Base-by-base conservation (phyloP, 495 filamentous ascomycete genomes). In the Lasiosphaeria miniovina region DNA sequence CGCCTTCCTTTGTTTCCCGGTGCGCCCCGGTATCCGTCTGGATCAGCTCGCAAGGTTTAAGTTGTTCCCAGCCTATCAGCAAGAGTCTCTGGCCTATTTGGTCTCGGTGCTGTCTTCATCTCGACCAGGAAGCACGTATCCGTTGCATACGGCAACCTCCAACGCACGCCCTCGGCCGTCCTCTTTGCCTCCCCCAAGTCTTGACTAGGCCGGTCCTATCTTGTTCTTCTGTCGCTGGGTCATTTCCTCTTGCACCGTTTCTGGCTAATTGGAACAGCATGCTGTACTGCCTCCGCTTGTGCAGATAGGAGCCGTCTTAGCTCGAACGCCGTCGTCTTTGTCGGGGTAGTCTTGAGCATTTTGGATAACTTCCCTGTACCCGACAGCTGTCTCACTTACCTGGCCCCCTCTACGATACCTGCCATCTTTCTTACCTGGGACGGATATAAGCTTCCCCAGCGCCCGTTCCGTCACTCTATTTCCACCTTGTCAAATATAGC, bases 1-100 rank as follows among this genome's bases (percentile, higher is more conserved):
- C 43, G 52, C n/a, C 59, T 52, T 66, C 55, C 69, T 68, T 70
- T 68, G 65, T 72, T 59, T 53, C 36, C 49, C 38, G n/a, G 15
- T 59, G 38, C 52, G 52, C 54, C 49, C 40, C 38, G 35, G 57
- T 51, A 46, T 49, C 61, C 62, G 52, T 59, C 59, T 64, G 38
- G 9, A 10, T 49, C 49, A 33, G 40, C 54, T 15, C 43, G 17
- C 8, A 46, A 1, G 12, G 43, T 46, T n/a, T n/a, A n/a, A n/a
- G 43, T 43, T 36, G 11, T 7, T 6, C 6, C 52, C 49, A 33
- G 49, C 49, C 14, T 17, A 32, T 32, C 15, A 45, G 14, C 36
- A 12, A 45, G 36, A 15, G 36, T 31, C 24, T 24, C 52, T 52
- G 46, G 33, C 49, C 52, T 62, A 55, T 64, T 67, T 62, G 64